Evolutionary conservation across 306 rosid species (phyloP).

Genomic region (Notholithocarpus densiflorus): DNA sequence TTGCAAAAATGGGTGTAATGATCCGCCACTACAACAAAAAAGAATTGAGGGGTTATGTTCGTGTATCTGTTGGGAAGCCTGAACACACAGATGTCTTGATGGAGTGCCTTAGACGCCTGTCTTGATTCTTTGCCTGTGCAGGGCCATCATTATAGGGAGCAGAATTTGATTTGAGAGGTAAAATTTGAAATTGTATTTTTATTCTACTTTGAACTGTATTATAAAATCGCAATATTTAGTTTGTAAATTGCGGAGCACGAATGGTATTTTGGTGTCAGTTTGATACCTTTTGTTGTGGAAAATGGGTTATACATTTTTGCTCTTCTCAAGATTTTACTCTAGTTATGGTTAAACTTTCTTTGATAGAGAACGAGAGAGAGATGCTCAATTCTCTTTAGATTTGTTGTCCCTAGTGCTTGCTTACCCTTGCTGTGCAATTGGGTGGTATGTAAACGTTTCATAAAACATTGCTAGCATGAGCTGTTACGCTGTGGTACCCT

Average conservation of each 20-base stretch:
- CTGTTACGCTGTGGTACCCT: neutral
- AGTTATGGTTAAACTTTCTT: neutral
- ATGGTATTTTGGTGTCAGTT: neutral
- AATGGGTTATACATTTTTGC: neutral
- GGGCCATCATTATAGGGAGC: neutral
- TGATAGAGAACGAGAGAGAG: too few species aligned
- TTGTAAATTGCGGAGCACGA: neutral
- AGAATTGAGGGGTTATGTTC: conserved; percentile 86
- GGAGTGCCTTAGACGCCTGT: conserved; percentile 53
- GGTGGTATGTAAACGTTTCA: neutral
- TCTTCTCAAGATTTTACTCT: neutral
- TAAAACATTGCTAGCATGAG: neutral
- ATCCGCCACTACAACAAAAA: conserved; percentile 90
- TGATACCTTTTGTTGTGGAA: neutral
- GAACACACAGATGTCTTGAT: conserved; percentile 75
- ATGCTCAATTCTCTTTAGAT: neutral
- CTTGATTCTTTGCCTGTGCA: conserved; percentile 6
- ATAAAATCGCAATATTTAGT: neutral
- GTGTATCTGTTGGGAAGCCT: conserved; percentile 93
- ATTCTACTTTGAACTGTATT: neutral
- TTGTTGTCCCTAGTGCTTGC: neutral
- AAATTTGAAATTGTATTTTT: neutral
- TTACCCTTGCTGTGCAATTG: neutral
- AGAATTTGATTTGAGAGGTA: too few species aligned
- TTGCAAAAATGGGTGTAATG: conserved; percentile 95